Evolutionary conservation across 768 basidiomycete genomes (phyloP), one percentile per base, ranked within the genome.

Genomic region (Amyloporia xantha): DNA sequence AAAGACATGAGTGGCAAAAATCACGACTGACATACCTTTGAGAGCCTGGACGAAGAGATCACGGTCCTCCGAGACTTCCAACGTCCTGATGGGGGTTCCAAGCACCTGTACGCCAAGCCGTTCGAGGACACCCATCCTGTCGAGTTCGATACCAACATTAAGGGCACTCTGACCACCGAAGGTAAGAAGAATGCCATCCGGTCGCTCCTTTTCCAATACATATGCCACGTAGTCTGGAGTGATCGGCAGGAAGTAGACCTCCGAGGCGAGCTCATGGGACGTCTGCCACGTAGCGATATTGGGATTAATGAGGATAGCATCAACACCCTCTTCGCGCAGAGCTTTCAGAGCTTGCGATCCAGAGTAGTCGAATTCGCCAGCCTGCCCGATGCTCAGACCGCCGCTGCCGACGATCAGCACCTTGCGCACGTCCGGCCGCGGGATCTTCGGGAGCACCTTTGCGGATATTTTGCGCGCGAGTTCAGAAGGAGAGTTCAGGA

Each of bases 271-370:
- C 66, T 97, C 84, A 64, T 99, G 96, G 6, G 94, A 97, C 1
- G 96, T 98, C 70, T 99, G 96, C 86, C 95, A 97, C 25, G 96
- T 98, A 37, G 96, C 95, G 55, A 98, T 97, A 64, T 99, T 98
- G 41, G 96, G 96, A 68, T 98, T 99, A 67, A 99, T 91, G 54
- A 99, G 83, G 54, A 99, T 84, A 26, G 92, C 90, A 48, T 88
- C 79, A 44, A 99, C 84, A 46, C 94, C 94, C 66, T 94, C 91
- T 67, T 99, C 96, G 58, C 85, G 82, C 45, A 99, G 82, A 13
- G 96, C 96, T 67, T 99, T 98, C 69, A 99, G 82, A 9, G 96
- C 96, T 68, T 99, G 96, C 5, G 95, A 97, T 40, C 96, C 96
- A 17, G 95, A 97, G 66, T 99, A 99, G 66, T 99, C 96, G 67